Conservation (phyloP, 768 basidiomycete genomes). For the Lentinula sp. region DNA sequence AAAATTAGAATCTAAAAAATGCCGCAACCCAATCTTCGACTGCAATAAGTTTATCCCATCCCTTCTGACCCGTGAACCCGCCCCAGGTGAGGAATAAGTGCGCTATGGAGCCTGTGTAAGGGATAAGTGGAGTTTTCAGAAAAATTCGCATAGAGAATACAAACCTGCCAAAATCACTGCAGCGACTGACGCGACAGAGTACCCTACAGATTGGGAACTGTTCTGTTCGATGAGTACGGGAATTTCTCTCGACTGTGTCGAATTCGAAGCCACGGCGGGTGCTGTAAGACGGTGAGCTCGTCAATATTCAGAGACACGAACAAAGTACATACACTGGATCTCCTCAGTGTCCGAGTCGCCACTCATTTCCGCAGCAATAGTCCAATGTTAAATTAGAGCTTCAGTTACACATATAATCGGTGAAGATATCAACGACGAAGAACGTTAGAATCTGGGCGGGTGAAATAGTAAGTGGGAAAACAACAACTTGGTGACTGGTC, state of each 20-base stretch:
- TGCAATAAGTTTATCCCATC: conserved; percentile 2
- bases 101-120: background rate
- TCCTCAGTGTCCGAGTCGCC: background rate
- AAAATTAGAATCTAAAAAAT: background rate
- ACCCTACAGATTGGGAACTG: background rate
- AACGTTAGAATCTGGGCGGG: background rate
- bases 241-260: background rate
- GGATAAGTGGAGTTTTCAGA: too few relatives aligned
- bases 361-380: background rate
- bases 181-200: conserved; percentile 3
- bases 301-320: background rate
- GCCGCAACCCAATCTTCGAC: conserved; percentile 2
- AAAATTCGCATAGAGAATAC: background rate
- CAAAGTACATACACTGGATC: background rate
- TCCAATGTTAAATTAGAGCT: background rate
- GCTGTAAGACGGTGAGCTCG: background rate
- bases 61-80: conserved; percentile 3
- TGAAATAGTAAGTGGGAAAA: too few relatives aligned
- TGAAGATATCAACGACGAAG: background rate
- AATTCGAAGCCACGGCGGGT: background rate
- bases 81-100: conserved; percentile 2
- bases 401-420: background rate
- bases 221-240: conserved; percentile 1
- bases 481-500: background rate
- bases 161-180: conserved; percentile 3